Percentiles rank a stretch among this genome's conserved stretches.
These are phyloP conservation scores for Vachellia pachyceras DNA, from an alignment of 306 rosid species.

Conservation along the genomic window DNA sequence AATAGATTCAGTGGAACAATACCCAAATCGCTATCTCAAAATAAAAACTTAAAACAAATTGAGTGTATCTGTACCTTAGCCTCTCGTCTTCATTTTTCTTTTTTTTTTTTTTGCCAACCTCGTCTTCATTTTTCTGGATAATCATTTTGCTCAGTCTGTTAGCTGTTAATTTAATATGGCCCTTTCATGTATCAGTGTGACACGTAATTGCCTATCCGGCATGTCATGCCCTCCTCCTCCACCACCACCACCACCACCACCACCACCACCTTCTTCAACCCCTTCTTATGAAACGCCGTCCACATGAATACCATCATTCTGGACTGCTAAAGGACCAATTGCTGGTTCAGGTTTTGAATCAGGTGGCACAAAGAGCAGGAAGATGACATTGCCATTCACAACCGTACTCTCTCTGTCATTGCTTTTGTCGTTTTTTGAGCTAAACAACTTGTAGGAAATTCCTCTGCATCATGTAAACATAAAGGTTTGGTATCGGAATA, in stretches of 20 bases:
- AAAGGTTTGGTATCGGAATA: too few species aligned
- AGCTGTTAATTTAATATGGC: not conserved
- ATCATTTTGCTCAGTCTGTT: not conserved
- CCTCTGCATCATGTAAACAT: not conserved
- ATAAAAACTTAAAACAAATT: conserved; percentile 25
- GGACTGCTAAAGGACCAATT: too few species aligned
- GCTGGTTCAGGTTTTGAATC: not conserved
- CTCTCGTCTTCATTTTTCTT: too few species aligned
- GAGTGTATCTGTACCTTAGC: not conserved
- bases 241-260: too few species aligned
- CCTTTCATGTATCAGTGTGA: conserved; percentile 5
- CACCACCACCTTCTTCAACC: not conserved
- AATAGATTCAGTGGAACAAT: conserved; percentile 43
- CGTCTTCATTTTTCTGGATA: not conserved
- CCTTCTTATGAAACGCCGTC: not conserved
- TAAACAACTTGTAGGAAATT: not conserved
- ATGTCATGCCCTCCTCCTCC: conserved; percentile 11
- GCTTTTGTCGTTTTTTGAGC: not conserved
- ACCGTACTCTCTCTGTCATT: not conserved
- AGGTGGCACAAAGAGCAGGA: not conserved
- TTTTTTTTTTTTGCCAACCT: too few species aligned
- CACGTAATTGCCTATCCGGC: conserved; percentile 28
- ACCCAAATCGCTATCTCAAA: conserved; percentile 35
- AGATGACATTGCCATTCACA: not conserved
- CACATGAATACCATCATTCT: not conserved